Base-by-base conservation (phyloP, 345 rosid species). In the Iberis pinnata region DNA sequence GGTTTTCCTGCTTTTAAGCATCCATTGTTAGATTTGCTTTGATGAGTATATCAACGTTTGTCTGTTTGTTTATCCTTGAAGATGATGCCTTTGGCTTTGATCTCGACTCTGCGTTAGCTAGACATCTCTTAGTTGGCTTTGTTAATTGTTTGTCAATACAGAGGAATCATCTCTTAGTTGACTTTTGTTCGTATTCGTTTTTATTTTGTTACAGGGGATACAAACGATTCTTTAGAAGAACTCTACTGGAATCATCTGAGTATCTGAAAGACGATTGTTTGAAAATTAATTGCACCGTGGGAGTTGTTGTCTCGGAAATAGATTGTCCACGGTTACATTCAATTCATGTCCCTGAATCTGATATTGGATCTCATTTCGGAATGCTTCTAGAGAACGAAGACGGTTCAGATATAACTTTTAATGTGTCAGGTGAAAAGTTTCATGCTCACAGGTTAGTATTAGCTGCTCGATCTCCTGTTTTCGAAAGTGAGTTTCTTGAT, bases 231-330 rank as follows among this genome's bases (percentile, higher is more conserved):
- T 84, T 81, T 44, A 73, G 90, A 65, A 74, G 96, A 67, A 68
- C 78, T 14, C 53, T 80, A 80, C 75, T 86, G 20, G 96, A 90
- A 72, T 38, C 87, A 5, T 90, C 96, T 1, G 94, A 90, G 60
- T 84, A 79, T 53, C 85, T 90, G 0, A 84, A 86, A 70, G 86
- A 89, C 61, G 97, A 89, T 66, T 89, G 96, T 73, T 56, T 87
- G 73, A 87, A 75, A 66, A 82, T 90, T 29, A 80, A 82, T 50
- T 90, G 98, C 69, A 87, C 96, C 0, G 96, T 84, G 18, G 98
- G 98, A 33, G 96, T 90, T 70, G 95, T 87, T 64, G 85, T 87
- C 60, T 90, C 95, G 1, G 95, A 76, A 31, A 82, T 69, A 63
- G 95, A 84, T 58, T 84, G 88, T 27, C 80, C 94, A 2, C 79